These are phyloP conservation scores for Solanum pinnatisectum DNA, from an alignment of 257 asterid species.

Conservation along the genomic window DNA sequence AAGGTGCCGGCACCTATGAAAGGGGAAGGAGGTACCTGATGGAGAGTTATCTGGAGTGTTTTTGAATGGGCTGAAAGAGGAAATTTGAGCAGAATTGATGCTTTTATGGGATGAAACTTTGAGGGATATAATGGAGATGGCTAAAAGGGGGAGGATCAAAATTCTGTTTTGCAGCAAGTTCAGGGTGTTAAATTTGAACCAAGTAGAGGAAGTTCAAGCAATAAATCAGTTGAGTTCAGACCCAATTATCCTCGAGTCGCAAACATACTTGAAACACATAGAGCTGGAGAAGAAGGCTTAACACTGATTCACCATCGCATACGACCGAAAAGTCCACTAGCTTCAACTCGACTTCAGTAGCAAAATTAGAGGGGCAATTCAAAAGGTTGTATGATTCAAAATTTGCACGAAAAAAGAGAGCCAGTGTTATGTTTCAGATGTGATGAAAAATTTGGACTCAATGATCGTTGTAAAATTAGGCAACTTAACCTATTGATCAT, in stretches of 20 bases:
- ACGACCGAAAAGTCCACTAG: neutral
- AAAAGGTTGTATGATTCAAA: neutral
- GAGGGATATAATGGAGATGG: neutral
- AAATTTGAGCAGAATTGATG: too few relatives aligned
- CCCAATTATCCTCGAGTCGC: neutral
- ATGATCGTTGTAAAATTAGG: neutral
- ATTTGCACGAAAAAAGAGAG: neutral
- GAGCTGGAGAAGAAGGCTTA: neutral
- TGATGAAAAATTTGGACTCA: neutral
- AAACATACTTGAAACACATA: neutral
- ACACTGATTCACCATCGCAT: neutral
- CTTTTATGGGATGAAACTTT: neutral
- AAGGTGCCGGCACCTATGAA: neutral
- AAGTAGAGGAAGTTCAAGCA: neutral
- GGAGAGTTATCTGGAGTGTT: neutral
- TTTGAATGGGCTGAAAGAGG: neutral
- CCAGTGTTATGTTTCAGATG: neutral
- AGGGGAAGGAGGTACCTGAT: neutral
- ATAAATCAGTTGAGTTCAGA: neutral
- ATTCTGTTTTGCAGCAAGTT: neutral
- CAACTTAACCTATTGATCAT: neutral
- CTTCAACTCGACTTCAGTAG: neutral
- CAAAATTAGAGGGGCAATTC: neutral
- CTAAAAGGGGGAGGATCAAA: neutral
- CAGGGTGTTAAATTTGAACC: neutral